Evolutionary conservation across 768 basidiomycete genomes (phyloP), one percentile per base, ranked within the genome.

Genomic region (Lentinula detonsa): DNA sequence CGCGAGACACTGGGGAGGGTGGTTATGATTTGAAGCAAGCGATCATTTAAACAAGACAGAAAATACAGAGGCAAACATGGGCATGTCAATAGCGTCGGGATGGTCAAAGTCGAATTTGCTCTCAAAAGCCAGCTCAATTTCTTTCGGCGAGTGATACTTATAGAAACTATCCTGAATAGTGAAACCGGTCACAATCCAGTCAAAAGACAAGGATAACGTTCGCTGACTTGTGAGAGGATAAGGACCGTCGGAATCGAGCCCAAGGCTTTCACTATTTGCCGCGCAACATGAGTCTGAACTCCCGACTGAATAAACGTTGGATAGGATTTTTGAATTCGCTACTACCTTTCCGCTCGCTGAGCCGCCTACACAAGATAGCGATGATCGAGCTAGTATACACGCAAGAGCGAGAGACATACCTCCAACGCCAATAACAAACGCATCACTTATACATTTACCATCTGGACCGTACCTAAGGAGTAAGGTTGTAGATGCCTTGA

Each of bases 51-150:
- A 48, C 35, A 55, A 53, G 21, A 52, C 54, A 33, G 54, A 40
- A 28, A 31, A 39, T 69, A 94, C 91, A 53, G 85, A 73, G 52
- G 88, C 87, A 66, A 98, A 95, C 70, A 93, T 75, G 1, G 86
- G 83, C 82, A 94, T 90, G 73, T 99, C 96, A 54, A 98, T 88
- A 3, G 95, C 87, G 72, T 91, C 85, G 10, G 96, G 96, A 66
- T 95, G 92, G 68, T 99, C 96, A 64, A 95, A 90, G 68, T 95
- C 93, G 62, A 87, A 81, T 55, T 83, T 74, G 67, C 87, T 95
- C 16, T 84, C 82, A 70, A 93, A 89, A 0, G 96, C 96, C n/a
- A 90, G 78, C 5, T 77, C 81, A 18, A 93, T 78, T 73, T 98
- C 88, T 66, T 95, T 92, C 2, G 83, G 80, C 3, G 81, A 81